phyloP scores from a whole-genome alignment of 495 filamentous ascomycete species.

The Hapsidospora chrysogenum region DNA sequence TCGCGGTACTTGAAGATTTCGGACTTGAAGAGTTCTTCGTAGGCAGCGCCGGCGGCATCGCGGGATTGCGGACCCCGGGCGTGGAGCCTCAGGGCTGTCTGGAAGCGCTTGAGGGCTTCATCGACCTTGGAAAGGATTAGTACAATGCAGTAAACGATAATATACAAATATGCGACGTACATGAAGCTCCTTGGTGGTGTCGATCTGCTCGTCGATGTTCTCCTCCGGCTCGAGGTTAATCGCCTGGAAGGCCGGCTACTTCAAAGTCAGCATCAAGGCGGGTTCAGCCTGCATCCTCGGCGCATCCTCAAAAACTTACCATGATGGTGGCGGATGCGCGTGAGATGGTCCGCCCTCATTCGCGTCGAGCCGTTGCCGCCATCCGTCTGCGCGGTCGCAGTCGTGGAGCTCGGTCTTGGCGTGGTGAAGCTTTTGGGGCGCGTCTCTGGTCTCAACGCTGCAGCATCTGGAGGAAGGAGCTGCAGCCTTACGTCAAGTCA shows the following conservation, averaged over 20 bases:
- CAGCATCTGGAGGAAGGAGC: too few species aligned
- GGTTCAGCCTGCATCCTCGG: too few species aligned
- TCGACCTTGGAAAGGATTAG: conserved; percentile 44
- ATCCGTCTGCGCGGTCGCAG: too few species aligned
- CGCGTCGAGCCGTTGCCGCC: too few species aligned
- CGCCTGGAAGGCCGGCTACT: conserved; percentile 51
- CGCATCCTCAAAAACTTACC: too few species aligned
- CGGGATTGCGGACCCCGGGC: conserved; percentile 67
- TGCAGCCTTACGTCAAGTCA: too few species aligned
- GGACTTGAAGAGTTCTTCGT: conserved; percentile 68
- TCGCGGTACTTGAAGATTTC: conserved; percentile 90
- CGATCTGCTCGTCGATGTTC: conserved; percentile 75
- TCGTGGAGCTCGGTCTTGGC: too few species aligned
- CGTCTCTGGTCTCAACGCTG: too few species aligned
- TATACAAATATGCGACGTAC: conserved; percentile 10
- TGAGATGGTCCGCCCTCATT: too few species aligned
- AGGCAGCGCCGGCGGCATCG: conserved; percentile 63
- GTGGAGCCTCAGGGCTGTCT: conserved; percentile 80
- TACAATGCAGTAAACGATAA: background rate
- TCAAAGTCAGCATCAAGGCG: too few species aligned
- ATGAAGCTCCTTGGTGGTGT: conserved; percentile 86
- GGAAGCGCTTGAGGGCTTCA: conserved; percentile 90
- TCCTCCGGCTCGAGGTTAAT: conserved; percentile 90
- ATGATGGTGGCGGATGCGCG: background rate
- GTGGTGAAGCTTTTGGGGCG: too few species aligned